Percentiles rank a stretch among this genome's conserved stretches.
Conservation (phyloP, 345 rosid genomes). For the Linum lewisii region DNA sequence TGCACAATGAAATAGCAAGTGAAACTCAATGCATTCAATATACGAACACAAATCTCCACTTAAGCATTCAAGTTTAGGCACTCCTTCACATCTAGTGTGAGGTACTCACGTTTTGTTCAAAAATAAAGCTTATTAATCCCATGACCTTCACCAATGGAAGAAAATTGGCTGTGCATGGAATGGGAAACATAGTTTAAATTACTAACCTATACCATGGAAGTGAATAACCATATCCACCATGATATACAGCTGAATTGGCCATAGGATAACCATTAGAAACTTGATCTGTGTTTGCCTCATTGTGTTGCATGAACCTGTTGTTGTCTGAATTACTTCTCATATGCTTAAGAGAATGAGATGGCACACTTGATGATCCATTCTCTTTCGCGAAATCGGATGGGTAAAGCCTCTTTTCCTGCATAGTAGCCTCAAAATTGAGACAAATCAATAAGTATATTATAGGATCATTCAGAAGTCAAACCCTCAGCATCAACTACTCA, state of each 20-base stretch:
- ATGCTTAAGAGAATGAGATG: constrained; percentile 10
- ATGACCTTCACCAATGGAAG: not conserved
- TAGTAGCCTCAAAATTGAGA: not conserved
- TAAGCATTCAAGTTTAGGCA: not conserved
- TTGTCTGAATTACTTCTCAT: constrained; percentile 19
- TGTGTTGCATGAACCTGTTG: constrained; percentile 15
- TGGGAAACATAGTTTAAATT: not conserved
- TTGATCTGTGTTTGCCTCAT: constrained; percentile 13
- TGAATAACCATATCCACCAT: constrained; percentile 29
- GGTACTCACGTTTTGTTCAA: not conserved
- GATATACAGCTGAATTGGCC: constrained; percentile 21
- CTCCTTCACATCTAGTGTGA: not conserved
- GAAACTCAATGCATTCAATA: not conserved
- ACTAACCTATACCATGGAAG: constrained; percentile 61
- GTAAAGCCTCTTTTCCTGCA: not conserved
- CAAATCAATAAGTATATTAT: too few species aligned
- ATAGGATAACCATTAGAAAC: constrained; percentile 11
- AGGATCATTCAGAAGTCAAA: not conserved
- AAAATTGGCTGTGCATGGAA: not conserved
- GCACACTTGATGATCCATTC: constrained; percentile 15
- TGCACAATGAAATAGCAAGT: not conserved
- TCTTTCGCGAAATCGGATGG: constrained; percentile 1
- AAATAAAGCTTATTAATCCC: not conserved
- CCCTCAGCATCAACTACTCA: too few species aligned
- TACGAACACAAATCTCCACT: not conserved